phyloP scores from a whole-genome alignment of 805 yeast genomes.

The Candida orba region DNA sequence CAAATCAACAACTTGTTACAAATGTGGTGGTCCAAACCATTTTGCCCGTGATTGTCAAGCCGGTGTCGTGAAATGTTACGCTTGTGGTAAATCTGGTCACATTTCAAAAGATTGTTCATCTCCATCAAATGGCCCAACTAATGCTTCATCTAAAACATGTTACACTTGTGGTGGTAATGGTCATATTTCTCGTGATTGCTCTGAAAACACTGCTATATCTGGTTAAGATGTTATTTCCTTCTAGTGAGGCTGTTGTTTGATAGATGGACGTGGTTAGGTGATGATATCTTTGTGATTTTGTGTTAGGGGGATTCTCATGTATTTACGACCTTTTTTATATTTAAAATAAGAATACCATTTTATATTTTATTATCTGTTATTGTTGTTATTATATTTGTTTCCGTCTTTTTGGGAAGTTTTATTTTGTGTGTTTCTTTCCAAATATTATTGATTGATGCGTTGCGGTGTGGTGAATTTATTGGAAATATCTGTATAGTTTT shows the following conservation, averaged over 20 bases:
- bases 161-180: conserved; percentile 54
- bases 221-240: not conserved
- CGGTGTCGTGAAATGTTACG: conserved; percentile 72
- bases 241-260: not conserved
- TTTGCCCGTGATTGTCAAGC: conserved; percentile 85
- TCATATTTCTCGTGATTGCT: conserved; percentile 80
- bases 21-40: conserved; percentile 91
- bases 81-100: conserved; percentile 89
- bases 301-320: conserved; percentile 10
- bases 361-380: not conserved
- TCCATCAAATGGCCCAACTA: conserved; percentile 39
- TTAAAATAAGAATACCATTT: not conserved
- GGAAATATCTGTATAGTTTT: no score
- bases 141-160: conserved; percentile 30
- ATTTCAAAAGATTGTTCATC: conserved; percentile 75
- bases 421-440: no score
- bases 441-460: no score
- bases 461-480: no score
- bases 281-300: conserved; percentile 3
- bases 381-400: not conserved
- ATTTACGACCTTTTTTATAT: conserved; percentile 10
- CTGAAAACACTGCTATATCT: conserved; percentile 2
- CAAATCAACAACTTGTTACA: conserved; percentile 63
- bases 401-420: no score
- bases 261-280: conserved; percentile 8